Evolutionary conservation across 2,329 filamentous ascomycete species (phyloP).

Genomic region (Alternaria atra): DNA sequence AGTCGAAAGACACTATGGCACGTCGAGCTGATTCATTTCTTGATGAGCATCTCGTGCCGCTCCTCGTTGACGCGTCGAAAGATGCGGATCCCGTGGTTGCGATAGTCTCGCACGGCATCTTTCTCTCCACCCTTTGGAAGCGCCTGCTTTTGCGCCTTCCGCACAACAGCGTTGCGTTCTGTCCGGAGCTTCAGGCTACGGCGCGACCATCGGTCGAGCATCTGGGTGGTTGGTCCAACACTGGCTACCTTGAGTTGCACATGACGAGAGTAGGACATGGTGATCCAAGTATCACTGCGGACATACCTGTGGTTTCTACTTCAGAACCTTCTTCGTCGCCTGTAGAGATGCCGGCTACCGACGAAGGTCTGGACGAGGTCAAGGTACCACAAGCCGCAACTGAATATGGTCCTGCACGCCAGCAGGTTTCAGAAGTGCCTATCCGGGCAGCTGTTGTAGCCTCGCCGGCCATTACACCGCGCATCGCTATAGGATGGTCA

Average conservation of each 20-base stretch:
- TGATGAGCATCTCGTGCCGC: conserved; percentile 67
- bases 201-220: conserved; percentile 58
- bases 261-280: conserved; percentile 29
- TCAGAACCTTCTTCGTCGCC: conserved; percentile 4
- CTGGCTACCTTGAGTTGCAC: conserved; percentile 66
- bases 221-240: conserved; percentile 71
- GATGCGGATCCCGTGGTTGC: conserved; percentile 60
- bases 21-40: conserved; percentile 72
- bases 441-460: not conserved
- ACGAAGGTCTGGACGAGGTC: conserved; percentile 3
- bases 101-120: conserved; percentile 84
- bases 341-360: conserved; percentile 2
- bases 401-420: not conserved
- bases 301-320: not conserved
- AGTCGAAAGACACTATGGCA: conserved; percentile 74
- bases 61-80: conserved; percentile 54
- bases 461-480: not conserved
- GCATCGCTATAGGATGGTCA: conserved; percentile 51
- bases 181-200: conserved; percentile 53
- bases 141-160: conserved; percentile 67
- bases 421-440: not conserved
- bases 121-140: conserved; percentile 75
- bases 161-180: conserved; percentile 56
- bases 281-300: not conserved
- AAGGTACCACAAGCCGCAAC: not conserved